Evolutionary conservation across 2,329 filamentous ascomycete species (phyloP), one percentile per base, ranked within the genome.

Genomic region (Claviceps spartinae): DNA sequence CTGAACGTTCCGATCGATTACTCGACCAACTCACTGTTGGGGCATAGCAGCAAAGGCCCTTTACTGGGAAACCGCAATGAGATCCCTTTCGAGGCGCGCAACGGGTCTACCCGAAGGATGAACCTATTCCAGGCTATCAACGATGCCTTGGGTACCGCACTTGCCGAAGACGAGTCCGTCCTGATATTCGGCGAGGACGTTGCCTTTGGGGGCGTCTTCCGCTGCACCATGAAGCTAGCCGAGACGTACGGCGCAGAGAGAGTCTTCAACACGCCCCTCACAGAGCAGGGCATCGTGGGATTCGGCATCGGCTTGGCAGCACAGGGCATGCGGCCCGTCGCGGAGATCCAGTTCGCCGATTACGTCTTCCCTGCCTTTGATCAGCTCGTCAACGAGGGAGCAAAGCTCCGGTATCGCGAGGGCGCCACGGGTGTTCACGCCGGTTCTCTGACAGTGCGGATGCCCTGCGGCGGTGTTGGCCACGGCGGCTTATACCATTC

Each of bases 41-140:
- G 88, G 53, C 93, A 96, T 65, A 86, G 80, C 24, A 76, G 89
- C 2, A 82, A 86, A 58, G 72, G 54, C 2, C 46, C 81, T 1
- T 81, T 88, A 7, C 77, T 58, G 24, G 55, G 94, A 18, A 70
- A 75, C 47, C 85, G 84, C 62, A 73, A 79, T 4, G 88, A 95
- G 62, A 79, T 97, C 4, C 75, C 87, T 0, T 64, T 73, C 36
- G 74, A 82, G 20, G 74, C 81, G 34, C 79, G 77, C 57, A 81
- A 81, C 64, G 81, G 82, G 46, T 76, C 83, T 1, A 91, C 88
- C 2, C 88, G 88, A 65, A 85, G 87, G 58, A 85, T 94, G 77
- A 97, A 97, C 69, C 78, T 96, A 40, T 96, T 93, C 71, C 88
- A 95, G 66, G 85, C 93, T 49, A 82, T 98, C 72, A 97, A 97